These are phyloP conservation scores for Aspergillus wentii DNA, from an alignment of 495 filamentous ascomycete species.

Conservation along the genomic window DNA sequence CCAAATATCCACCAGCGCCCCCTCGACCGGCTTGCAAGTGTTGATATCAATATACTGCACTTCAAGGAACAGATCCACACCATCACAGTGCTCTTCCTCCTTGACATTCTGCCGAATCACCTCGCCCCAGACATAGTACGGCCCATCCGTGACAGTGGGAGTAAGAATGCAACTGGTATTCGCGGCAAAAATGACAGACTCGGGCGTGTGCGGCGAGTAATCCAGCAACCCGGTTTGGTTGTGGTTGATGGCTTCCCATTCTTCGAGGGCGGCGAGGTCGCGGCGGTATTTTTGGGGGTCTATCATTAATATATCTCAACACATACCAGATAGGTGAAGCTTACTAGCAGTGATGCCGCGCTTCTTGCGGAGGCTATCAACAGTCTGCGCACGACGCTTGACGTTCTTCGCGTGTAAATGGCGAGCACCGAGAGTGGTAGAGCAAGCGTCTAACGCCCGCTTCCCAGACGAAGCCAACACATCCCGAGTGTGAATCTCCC, in stretches of 20 bases:
- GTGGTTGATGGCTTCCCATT: slow-evolving; percentile 52
- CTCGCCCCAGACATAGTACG: slow-evolving; percentile 52
- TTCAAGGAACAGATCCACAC: slow-evolving; percentile 40
- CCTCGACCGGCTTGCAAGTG: slow-evolving; percentile 26
- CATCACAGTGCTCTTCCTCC: slow-evolving; percentile 35
- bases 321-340: slow-evolving; percentile 5
- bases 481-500: slow-evolving; percentile 26
- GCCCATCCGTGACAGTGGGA: slow-evolving; percentile 48
- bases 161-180: slow-evolving; percentile 51
- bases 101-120: slow-evolving; percentile 39
- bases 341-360: slow-evolving; percentile 44
- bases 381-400: slow-evolving; percentile 29
- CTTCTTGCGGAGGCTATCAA: slow-evolving; percentile 40
- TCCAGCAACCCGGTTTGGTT: slow-evolving; percentile 25
- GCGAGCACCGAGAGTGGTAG: slow-evolving; percentile 18
- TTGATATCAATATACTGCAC: slow-evolving; percentile 46
- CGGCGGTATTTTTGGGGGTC: slow-evolving; percentile 27
- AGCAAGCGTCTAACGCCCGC: slow-evolving; percentile 22
- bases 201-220: slow-evolving; percentile 16
- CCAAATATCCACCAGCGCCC: slow-evolving; percentile 32
- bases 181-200: slow-evolving; percentile 43
- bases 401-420: slow-evolving; percentile 28
- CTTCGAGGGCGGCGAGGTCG: slow-evolving; percentile 28
- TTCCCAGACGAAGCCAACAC: slow-evolving; percentile 21
- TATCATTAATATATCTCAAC: slow-evolving; percentile 1